A percentile compares a stretch with the other conserved stretches of the same genome.
Conservation (phyloP, 2,329 filamentous ascomycete species). For the Pseudogymnoascus destructans region DNA sequence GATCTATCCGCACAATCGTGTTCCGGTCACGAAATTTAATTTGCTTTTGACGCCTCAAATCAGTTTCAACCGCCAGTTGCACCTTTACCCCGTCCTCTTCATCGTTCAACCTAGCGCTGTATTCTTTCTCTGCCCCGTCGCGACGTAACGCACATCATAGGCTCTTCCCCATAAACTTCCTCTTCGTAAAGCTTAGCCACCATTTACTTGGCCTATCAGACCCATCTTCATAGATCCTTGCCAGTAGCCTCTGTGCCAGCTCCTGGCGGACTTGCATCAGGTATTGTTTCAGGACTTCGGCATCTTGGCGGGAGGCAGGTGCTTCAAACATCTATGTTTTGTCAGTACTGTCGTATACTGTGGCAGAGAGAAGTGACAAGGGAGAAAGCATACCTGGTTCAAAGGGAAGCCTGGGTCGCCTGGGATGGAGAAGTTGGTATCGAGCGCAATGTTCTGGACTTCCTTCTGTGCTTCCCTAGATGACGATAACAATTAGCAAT, state of each 20-base stretch:
- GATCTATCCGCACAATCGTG: background rate
- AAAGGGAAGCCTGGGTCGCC: constrained; percentile 87
- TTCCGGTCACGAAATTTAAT: constrained; percentile 1
- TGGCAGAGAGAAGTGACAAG: background rate
- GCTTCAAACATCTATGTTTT: constrained; percentile 67
- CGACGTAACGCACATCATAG: constrained; percentile 36
- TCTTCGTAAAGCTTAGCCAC: constrained; percentile 98
- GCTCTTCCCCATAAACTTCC: constrained; percentile 98
- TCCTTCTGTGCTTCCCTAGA: constrained; percentile 49
- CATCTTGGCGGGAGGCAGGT: constrained; percentile 74
- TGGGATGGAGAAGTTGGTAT: constrained; percentile 84
- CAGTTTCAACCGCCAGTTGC: background rate
- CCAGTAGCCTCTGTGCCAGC: constrained; percentile 67
- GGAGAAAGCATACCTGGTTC: constrained; percentile 51
- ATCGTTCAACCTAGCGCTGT: background rate
- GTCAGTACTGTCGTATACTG: background rate
- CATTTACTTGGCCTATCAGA: constrained; percentile 66
- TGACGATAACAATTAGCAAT: constrained; percentile 10
- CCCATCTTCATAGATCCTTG: constrained; percentile 75
- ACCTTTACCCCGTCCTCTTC: background rate
- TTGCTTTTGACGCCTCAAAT: constrained; percentile 8
- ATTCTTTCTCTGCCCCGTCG: background rate
- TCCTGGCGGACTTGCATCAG: constrained; percentile 89
- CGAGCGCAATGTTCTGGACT: constrained; percentile 79
- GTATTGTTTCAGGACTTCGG: constrained; percentile 79